Evolutionary conservation across 257 asterid genomes (phyloP).

Genomic region (Craterostigma plantagineum): DNA sequence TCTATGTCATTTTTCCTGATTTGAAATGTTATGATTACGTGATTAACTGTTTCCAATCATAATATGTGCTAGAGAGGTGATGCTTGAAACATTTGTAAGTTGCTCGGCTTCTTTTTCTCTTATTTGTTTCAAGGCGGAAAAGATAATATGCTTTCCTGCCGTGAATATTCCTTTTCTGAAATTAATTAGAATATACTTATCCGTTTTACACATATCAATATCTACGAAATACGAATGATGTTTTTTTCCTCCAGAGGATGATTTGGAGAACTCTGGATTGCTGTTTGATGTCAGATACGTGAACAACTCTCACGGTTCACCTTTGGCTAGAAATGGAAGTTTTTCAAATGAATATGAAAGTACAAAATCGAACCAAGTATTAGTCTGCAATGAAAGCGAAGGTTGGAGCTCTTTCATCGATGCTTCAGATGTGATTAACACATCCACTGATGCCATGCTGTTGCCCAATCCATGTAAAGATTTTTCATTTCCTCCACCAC

Average conservation of each 20-base stretch:
- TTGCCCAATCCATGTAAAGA: constrained; percentile 54
- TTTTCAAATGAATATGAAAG: too few species aligned
- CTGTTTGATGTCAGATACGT: constrained; percentile 10
- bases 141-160: too few species aligned
- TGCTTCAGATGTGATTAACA: constrained; percentile 17
- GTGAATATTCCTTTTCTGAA: too few species aligned
- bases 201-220: too few species aligned
- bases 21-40: neutral
- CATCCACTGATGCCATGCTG: constrained; percentile 14
- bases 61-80: too few species aligned
- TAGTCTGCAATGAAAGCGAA: constrained; percentile 34
- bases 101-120: too few species aligned
- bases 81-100: too few species aligned
- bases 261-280: constrained; percentile 14
- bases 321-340: too few species aligned
- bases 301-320: constrained; percentile 5
- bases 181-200: too few species aligned
- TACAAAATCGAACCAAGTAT: constrained; percentile 7
- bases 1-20: neutral
- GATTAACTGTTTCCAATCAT: too few species aligned
- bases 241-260: constrained; percentile 12
- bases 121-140: too few species aligned
- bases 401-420: constrained; percentile 20
- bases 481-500: constrained; percentile 86
- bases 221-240: too few species aligned